Conservation (phyloP, 345 rosid genomes). For the Corchorus olitorius region DNA sequence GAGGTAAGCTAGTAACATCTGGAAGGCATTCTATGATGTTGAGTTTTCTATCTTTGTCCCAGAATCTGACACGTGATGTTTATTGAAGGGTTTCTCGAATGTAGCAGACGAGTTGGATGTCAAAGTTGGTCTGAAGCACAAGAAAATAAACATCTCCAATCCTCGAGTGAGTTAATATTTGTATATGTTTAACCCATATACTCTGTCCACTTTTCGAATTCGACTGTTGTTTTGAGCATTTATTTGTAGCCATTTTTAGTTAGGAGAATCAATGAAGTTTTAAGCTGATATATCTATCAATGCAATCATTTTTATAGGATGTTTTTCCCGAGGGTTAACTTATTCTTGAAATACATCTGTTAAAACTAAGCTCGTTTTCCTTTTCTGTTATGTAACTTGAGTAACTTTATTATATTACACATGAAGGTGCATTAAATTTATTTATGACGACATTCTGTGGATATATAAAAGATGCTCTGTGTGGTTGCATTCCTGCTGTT, state of each 20-base stretch:
- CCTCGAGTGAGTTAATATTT: constrained; percentile 74
- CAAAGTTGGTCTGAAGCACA: constrained; percentile 86
- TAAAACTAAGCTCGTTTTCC: not conserved
- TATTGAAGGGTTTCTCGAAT: constrained; percentile 70
- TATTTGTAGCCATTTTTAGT: constrained; percentile 1
- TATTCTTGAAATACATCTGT: not conserved
- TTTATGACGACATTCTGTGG: not conserved
- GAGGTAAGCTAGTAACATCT: constrained; percentile 55
- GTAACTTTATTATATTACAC: not conserved
- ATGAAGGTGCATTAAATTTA: not conserved
- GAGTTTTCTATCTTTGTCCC: constrained; percentile 23
- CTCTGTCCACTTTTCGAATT: not conserved
- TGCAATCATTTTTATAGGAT: constrained; percentile 2
- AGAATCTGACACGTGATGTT: constrained; percentile 21
- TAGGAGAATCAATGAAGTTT: not conserved
- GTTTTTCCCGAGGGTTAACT: not conserved
- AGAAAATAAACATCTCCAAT: constrained; percentile 93
- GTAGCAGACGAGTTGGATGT: constrained; percentile 82
- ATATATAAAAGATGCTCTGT: constrained; percentile 5
- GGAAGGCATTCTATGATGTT: constrained; percentile 20
- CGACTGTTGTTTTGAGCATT: not conserved
- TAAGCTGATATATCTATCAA: not conserved
- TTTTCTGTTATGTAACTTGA: not conserved
- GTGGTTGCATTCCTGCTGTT: constrained; percentile 17
- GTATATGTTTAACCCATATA: not conserved